Percentiles rank a stretch among this genome's conserved stretches.
These are phyloP conservation scores for Maudiozyma serrabonitensis DNA, from an alignment of 805 yeast species.

Conservation along the genomic window DNA sequence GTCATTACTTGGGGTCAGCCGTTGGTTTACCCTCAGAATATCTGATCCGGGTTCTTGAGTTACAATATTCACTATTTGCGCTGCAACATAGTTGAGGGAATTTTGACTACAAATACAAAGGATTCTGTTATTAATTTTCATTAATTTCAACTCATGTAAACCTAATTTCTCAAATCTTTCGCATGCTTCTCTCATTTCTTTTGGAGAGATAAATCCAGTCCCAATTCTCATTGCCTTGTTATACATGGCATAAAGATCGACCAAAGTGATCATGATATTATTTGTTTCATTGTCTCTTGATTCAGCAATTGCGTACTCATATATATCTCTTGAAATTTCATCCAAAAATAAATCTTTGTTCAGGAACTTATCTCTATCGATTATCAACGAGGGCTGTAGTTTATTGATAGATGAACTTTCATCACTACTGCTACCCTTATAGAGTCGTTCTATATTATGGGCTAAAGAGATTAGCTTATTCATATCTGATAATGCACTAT, in stretches of 20 bases:
- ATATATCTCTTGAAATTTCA: conserved; percentile 70
- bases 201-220: conserved; percentile 58
- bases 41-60: conserved; percentile 22
- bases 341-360: conserved; percentile 39
- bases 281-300: conserved; percentile 43
- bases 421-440: conserved; percentile 13
- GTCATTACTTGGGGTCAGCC: conserved; percentile 15
- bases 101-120: conserved; percentile 26
- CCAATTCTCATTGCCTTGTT: conserved; percentile 59
- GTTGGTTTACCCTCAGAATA: conserved; percentile 19
- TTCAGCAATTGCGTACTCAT: conserved; percentile 48
- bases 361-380: conserved; percentile 29
- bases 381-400: conserved; percentile 16
- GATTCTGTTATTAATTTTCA: conserved; percentile 30
- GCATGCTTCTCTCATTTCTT: conserved; percentile 56
- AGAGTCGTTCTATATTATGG: conserved; percentile 55
- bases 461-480: conserved; percentile 72
- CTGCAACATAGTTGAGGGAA: conserved; percentile 25
- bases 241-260: conserved; percentile 54
- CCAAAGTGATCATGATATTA: conserved; percentile 36
- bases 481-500: conserved; percentile 64
- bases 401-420: conserved; percentile 1
- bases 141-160: conserved; percentile 36
- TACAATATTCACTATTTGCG: conserved; percentile 20
- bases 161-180: conserved; percentile 44